These are phyloP conservation scores for Elsinoe necatrix DNA, from an alignment of 2,329 filamentous ascomycete species.

Conservation along the genomic window DNA sequence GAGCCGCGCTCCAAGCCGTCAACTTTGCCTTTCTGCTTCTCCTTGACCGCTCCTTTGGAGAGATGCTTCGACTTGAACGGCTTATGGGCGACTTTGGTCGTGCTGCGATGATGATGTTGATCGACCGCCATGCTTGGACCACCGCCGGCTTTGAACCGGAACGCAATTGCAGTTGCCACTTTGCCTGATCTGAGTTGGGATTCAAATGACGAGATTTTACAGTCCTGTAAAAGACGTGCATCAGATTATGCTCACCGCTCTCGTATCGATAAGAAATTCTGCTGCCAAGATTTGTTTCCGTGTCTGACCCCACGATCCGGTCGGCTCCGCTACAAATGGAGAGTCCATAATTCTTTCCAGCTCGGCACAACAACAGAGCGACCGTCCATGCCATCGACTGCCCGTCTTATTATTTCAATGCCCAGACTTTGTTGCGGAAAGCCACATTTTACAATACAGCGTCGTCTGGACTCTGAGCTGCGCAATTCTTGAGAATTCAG, in stretches of 20 bases:
- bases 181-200: neutral
- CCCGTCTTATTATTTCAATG: no score
- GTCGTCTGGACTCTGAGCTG: no score
- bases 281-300: neutral
- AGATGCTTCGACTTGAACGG: conserved; percentile 86
- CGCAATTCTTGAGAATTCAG: no score
- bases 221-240: neutral
- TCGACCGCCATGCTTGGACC: conserved; percentile 58
- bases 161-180: conserved; percentile 44
- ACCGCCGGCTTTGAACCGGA: conserved; percentile 74
- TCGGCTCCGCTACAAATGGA: no score
- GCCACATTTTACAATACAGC: no score
- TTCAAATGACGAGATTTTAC: neutral
- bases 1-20: conserved; percentile 60
- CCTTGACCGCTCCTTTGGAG: conserved; percentile 78
- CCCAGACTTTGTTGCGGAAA: no score
- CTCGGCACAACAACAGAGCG: no score
- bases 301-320: neutral
- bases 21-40: conserved; percentile 78
- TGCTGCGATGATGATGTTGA: conserved; percentile 80
- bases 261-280: conserved; percentile 9
- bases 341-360: no score
- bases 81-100: conserved; percentile 83
- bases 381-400: no score
- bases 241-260: neutral